Percentiles rank a stretch among this genome's conserved stretches.
Evolutionary conservation across 306 rosid species (phyloP).

Genomic region (Sophora flavescens): DNA sequence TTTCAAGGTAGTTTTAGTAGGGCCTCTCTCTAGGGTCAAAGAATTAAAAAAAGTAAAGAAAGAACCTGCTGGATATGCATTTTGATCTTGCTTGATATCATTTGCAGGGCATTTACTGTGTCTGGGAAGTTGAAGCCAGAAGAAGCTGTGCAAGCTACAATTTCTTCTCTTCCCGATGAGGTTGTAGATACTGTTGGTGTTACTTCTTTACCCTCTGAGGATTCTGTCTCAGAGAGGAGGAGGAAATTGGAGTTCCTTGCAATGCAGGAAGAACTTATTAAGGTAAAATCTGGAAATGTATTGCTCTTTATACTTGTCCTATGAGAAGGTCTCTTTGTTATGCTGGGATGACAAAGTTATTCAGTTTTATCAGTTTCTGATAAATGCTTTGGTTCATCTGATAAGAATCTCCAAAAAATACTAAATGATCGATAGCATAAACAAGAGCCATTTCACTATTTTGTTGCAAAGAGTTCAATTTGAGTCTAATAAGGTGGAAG

Average conservation of each 20-base stretch:
- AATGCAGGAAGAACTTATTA: conserved; percentile 94
- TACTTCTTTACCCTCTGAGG: conserved; percentile 89
- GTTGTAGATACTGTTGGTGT: conserved; percentile 92
- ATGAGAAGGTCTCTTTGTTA: conserved; percentile 23
- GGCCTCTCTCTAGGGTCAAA: background rate
- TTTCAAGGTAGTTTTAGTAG: conserved; percentile 77
- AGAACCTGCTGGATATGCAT: conserved; percentile 31
- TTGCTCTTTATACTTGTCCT: conserved; percentile 31
- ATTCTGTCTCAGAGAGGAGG: conserved; percentile 89
- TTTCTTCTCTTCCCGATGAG: conserved; percentile 96
- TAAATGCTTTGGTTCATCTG: conserved; percentile 33
- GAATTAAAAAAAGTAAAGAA: background rate
- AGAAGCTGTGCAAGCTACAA: conserved; percentile 89
- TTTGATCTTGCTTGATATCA: conserved; percentile 41
- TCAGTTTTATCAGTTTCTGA: conserved; percentile 40
- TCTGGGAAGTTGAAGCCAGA: conserved; percentile 86
- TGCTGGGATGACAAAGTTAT: conserved; percentile 43
- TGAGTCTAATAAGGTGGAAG: conserved; percentile 24
- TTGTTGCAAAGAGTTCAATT: conserved; percentile 26
- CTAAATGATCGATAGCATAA: conserved; percentile 10
- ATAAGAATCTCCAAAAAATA: conserved; percentile 8
- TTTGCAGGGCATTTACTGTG: conserved; percentile 81
- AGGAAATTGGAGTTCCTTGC: conserved; percentile 94
- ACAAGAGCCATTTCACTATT: background rate
- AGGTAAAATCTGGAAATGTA: conserved; percentile 57